Base-by-base conservation (phyloP, 2,329 filamentous ascomycete genomes). In the Drechslerella dactyloides region DNA sequence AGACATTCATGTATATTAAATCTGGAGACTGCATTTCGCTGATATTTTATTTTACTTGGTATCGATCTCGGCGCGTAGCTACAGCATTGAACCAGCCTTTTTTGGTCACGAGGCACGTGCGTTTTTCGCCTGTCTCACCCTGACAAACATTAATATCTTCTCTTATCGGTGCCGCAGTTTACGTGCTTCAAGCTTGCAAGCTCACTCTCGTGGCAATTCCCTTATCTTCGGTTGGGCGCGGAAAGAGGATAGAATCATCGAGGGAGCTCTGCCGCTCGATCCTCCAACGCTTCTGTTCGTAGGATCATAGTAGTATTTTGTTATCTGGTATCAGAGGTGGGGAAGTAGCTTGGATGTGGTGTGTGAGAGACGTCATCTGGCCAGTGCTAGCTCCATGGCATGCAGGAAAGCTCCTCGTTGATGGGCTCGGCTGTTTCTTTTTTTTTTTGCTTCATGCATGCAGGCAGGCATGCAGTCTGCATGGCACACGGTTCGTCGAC, bases 291-390 rank as follows among this genome's bases (percentile, higher is more conserved):
- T 10, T 44, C 17, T 44, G 4, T 48, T 48, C 44, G 8, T 5
- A 48, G 44, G 17, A 19, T 48, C 17, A 19, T 23, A 17, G 11
- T 48, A 19, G 11, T 48, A 19, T 10, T 19, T 37, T 19, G 53
- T 57, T 59, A 70, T 48, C 44, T 30, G 44, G 46, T 59, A 70
- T 70, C 66, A 48, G 44, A 55, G 33, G 58, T 63, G 66, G 66
- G 66, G 57, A 63, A 59, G 35, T 15, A 33, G 50, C n/a, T 24
- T 44, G 57, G 53, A 48, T 8, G 57, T 61, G 62, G 63, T 60
- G 66, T 59, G 44, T 42, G 37, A 42, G 65, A 51, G 65, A 70
- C 66, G 66, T 70, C 66, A 70, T 70, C 66, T 64, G 53, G 48
- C 55, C 66, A 70, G 30, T 54, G 65, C 37, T 69, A 62, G 66